Base-by-base conservation (phyloP, 805 yeast species). In the Helenozyma baotianmanensis region DNA sequence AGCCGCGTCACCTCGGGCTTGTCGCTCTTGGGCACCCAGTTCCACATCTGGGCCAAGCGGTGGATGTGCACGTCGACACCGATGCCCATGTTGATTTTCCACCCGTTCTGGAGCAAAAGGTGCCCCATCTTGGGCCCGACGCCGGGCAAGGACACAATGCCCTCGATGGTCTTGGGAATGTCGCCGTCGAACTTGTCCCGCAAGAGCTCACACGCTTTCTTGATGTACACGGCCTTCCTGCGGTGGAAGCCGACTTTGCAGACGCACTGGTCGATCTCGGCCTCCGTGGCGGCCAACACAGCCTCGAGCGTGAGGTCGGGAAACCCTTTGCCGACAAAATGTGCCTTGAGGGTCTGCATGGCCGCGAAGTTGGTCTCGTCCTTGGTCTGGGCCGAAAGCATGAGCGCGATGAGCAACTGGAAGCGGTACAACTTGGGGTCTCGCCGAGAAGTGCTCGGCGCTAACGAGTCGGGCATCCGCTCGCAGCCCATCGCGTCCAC, bases 101-200 rank as follows among this genome's bases (percentile, higher is more conserved):
- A 88, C 0, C 92, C 95, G 25, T 76, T 73, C 48, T 87, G 95
- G 38, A 87, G 62, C 2, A 89, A 68, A 24, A 89, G 59, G 53
- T 74, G 82, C 0, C 94, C 95, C 97, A 89, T 89, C 54, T 89
- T 89, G 7, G 96, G 96, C 0, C 97, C 97, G 3, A 89, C 95
- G 0, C 97, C 97, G 0, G 96, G 96, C 21, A 89, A 61, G 0
- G 72, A 56, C 4, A 74, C 67, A 32, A 89, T 67, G 1, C 80
- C 89, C 6, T 72, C 77, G 7, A 83, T 68, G 2, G 80, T 70
- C 38, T 70, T 58, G 0, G 97, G 97, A 3, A 90, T 70, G 43
- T 88, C 96, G 6, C 78, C 78, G 9, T 64, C 61, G 51, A 68
- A 77, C 14, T 69, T 49, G 1, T 68, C 71, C 3, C 50, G 46